Conservation (phyloP, 2,329 filamentous ascomycete genomes). For the Corinectria fuckeliana region DNA sequence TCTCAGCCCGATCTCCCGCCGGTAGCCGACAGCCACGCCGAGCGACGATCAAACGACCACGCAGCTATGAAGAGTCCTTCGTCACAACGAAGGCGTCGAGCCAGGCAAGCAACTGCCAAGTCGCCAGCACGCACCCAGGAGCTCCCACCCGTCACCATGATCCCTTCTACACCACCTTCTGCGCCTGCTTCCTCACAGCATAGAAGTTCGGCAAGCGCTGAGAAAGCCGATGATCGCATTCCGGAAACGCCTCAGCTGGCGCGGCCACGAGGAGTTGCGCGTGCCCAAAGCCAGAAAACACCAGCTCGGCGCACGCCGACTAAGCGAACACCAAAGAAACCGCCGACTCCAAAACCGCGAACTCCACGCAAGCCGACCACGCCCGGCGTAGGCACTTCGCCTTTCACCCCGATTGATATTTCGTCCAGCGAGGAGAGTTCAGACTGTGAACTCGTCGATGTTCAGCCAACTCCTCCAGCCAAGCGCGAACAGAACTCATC, state of each 20-base stretch:
- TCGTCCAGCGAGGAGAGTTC: slow-evolving; percentile 26
- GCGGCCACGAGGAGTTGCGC: neutral
- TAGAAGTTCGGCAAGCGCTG: neutral
- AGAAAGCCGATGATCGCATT: neutral
- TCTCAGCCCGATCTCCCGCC: neutral
- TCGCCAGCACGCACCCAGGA: neutral
- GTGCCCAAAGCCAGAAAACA: slow-evolving; percentile 1
- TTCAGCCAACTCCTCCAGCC: slow-evolving; percentile 6
- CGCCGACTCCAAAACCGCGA: neutral
- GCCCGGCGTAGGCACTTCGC: slow-evolving; percentile 20
- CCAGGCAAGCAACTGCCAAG: neutral
- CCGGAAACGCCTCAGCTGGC: slow-evolving; percentile 7
- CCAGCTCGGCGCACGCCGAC: neutral
- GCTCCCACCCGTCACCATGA: neutral
- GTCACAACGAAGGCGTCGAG: neutral
- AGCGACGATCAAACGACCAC: neutral
- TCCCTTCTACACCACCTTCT: slow-evolving; percentile 5
- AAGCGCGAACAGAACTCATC: slow-evolving; percentile 21
- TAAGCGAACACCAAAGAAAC: neutral
- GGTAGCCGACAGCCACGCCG: neutral
- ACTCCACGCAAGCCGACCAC: neutral
- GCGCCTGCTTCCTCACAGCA: neutral
- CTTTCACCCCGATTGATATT: slow-evolving; percentile 25
- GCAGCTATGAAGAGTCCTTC: neutral
- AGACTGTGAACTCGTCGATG: slow-evolving; percentile 23